Base-by-base conservation (phyloP, 1,139 yeast genomes). In the Debaryomyces psychrophilus region DNA sequence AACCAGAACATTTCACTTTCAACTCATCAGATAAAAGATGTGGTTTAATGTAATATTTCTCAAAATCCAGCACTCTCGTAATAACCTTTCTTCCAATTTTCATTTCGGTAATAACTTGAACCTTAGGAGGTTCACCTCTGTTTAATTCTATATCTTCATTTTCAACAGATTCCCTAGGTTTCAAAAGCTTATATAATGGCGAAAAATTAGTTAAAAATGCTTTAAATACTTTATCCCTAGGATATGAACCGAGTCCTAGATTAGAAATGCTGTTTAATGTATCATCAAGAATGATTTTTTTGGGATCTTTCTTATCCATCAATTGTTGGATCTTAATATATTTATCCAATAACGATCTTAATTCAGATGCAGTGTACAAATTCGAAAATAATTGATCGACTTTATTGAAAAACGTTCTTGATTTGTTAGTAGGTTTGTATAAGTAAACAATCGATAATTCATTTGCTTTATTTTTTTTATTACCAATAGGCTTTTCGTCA, bases 1-100 rank as follows among this genome's bases (percentile, higher is more conserved):
- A 87, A 0, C 97, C 97, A 15, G 96, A 93, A 64, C 98, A 93
- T 51, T 83, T 83, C 26, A 83, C 82, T 51, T 87, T 81, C 50
- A 93, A 66, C 44, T 83, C 87, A 37, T 81, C 83, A 2, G 95
- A 84, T 18, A 93, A 67, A 7, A 74, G 71, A 31, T 79, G 83
- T 0, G 90, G 80, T 49, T 82, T 85, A 27, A 92, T 77, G 46
- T 77, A 75, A 64, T 82, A 93, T 4, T 72, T 70, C 53, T 89
- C 96, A 53, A 87, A 76, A 50, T 88, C 85, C 22, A 79, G 71
- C 0, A 92, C 79, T 41, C 83, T 75, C 0, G 98, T 92, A 15
- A 90, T 80, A 5, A 85, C 76, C 61, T 90, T 92, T 49, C 95
- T 76, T 0, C 97, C 96, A 48, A 88, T 84, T 55, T 89, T 87